Base-by-base conservation (phyloP, 352 stramenopile species). In the Globisporangium nagaii region DNA sequence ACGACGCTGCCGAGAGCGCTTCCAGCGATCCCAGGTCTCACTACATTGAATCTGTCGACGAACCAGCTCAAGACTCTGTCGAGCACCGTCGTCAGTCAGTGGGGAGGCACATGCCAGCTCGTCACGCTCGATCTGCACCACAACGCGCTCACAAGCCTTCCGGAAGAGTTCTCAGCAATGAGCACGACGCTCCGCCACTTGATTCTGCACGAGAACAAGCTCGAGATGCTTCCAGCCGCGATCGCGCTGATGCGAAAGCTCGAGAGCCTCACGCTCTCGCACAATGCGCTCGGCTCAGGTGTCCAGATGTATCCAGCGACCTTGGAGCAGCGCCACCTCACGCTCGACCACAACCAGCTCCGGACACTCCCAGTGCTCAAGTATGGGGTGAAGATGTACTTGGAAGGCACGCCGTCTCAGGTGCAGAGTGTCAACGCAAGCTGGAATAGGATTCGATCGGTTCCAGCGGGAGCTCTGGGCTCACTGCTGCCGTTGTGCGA, bases 341-440 rank as follows among this genome's bases (percentile, higher is more conserved):
- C 17, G 0, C 43, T 87, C 0, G 63, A 71, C 1, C 65, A 86
- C 31, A 89, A 89, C 30, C 52, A 61, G 3, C 31, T 89, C 2
- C 50, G 53, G 13, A 13, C 44, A 10, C 74, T 65, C 50, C 74
- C 61, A 24, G 19, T n/a, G 2, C 30, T 48, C 12, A 24, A 53
- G 24, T 34, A 44, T 7, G 36, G 11, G 1, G 30, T 20, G 34
- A 46, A 36, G 44, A 53, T 30, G 50, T 62, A 50, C 42, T 30
- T 59, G 56, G 40, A 58, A 56, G 24, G 51, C 27, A 58, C 55
- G 48, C 59, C 49, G 31, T 62, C 17, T 10, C 62, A 56, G n/a
- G 25, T 79, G 9, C 35, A 31, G 9, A 60, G 58, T 22, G 43
- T 82, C 37, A 63, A 66, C 45, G 50, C 53, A 6, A 53, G 60